These are phyloP conservation scores for Magnaporthiopsis incrustans DNA, from an alignment of 2,329 filamentous ascomycete species.

Conservation along the genomic window DNA sequence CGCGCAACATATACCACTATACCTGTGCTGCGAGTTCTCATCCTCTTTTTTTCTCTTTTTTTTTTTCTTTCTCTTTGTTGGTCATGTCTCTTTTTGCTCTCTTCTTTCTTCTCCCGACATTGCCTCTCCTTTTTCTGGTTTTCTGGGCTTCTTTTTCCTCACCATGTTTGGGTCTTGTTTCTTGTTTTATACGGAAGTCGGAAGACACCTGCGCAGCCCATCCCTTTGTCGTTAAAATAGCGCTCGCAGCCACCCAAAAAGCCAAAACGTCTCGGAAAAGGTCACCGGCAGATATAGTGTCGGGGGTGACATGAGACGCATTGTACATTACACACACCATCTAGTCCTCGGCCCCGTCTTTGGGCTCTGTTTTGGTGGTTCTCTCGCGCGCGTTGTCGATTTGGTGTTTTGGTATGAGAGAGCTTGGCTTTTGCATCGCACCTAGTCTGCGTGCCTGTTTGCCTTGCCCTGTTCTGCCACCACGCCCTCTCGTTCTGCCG, in stretches of 20 bases:
- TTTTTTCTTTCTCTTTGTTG: conserved; percentile 13
- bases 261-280: conserved; percentile 5
- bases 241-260: conserved; percentile 6
- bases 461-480: neutral
- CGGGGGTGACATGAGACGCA: conserved; percentile 3
- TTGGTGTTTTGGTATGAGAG: neutral
- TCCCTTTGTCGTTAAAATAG: conserved; percentile 8
- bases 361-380: conserved; percentile 2
- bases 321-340: conserved; percentile 8
- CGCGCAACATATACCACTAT: conserved; percentile 14
- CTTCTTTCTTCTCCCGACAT: conserved; percentile 15
- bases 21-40: conserved; percentile 25
- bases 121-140: conserved; percentile 10
- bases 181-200: conserved; percentile 5
- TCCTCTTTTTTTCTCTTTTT: conserved; percentile 12
- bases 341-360: conserved; percentile 6
- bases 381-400: neutral
- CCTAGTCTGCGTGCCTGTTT: neutral
- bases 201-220: conserved; percentile 6
- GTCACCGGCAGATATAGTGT: conserved; percentile 8
- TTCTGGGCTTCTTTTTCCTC: neutral
- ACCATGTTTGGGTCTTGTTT: neutral
- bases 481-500: neutral
- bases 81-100: conserved; percentile 9
- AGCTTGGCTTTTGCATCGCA: conserved; percentile 2